Base-by-base conservation (phyloP, 805 yeast genomes). In the Yamadazyma sp. region DNA sequence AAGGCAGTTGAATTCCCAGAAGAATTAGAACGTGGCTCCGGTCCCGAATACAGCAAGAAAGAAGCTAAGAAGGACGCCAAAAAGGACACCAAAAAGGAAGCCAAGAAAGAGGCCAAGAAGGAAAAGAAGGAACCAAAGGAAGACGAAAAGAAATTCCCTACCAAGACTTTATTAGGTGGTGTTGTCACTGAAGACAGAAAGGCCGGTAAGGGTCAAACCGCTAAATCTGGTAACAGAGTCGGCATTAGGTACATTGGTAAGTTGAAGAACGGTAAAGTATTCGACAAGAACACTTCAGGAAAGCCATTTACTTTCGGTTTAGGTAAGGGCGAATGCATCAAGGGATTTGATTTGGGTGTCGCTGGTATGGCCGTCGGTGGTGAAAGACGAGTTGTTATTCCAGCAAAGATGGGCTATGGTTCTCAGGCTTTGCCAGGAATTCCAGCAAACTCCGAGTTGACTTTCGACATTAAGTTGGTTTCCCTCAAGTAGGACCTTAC, bases 341-440 rank as follows among this genome's bases (percentile, higher is more conserved):
- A 87, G 67, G 99, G 98, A 49, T 93, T 96, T 87, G 99, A 93
- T 62, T 77, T 91, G 57, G 99, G 99, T 76, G 93, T 93, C 55
- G 89, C 91, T 42, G 98, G 98, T 62, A 90, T 93, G 97, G 81
- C 95, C 41, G 95, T 87, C 60, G 96, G 96, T 58, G 98, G 98
- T 60, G 99, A 93, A 77, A 90, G 99, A 78, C 82, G 98, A 73
- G 88, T 93, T 51, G 78, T 88, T 45, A 88, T 93, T 52, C 99
- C 99, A 54, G 83, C 99, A 38, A 79, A 90, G 57, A 85, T 86
- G 81, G 99, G 96, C 41, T 93, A 93, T 70, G 99, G 99, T 50
- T 84, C 84, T 57, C 83, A 85, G 71, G 79, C 85, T 48, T 76
- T 93, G 48, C 99, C 99, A 52, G 99, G 98, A 46, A 87, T 93